phyloP scores from a whole-genome alignment of 495 filamentous ascomycete species.

The Bacidia rubella region DNA sequence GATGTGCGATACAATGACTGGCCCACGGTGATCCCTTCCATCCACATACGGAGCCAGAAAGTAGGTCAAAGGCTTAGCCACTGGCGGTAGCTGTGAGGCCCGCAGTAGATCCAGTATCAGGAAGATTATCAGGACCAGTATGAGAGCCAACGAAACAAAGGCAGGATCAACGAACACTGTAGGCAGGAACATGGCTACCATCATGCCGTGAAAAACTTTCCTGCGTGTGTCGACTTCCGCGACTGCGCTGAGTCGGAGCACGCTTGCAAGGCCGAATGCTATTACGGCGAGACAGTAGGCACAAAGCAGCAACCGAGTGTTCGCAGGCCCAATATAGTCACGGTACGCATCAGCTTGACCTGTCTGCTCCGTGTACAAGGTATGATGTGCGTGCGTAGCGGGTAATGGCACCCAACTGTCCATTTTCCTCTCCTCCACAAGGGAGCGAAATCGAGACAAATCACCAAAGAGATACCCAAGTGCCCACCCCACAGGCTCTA shows the following conservation, averaged over 20 bases:
- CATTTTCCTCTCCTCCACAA: slow-evolving; percentile 49
- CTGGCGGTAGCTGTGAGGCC: slow-evolving; percentile 78
- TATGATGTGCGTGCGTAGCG: slow-evolving; percentile 26
- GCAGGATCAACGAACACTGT: slow-evolving; percentile 72
- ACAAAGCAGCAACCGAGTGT: slow-evolving; percentile 63
- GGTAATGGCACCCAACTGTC: slow-evolving; percentile 68
- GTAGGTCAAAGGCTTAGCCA: slow-evolving; percentile 64
- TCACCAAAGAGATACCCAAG: slow-evolving; percentile 82
- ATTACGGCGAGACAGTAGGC: slow-evolving; percentile 61
- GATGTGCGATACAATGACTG: slow-evolving; percentile 89
- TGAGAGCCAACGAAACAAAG: slow-evolving; percentile 65
- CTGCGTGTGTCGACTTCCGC: slow-evolving; percentile 89
- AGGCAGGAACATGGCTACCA: slow-evolving; percentile 88
- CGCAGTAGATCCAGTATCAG: slow-evolving; percentile 78
- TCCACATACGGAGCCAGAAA: slow-evolving; percentile 93
- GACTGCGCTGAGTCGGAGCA: slow-evolving; percentile 55
- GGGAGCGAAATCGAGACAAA: slow-evolving; percentile 49
- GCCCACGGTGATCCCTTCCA: slow-evolving; percentile 80
- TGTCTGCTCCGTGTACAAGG: slow-evolving; percentile 11
- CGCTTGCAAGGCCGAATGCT: slow-evolving; percentile 52
- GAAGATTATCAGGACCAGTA: slow-evolving; percentile 64
- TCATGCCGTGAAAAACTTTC: slow-evolving; percentile 97
- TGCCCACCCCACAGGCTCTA: slow-evolving; percentile 87
- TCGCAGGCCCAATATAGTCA: slow-evolving; percentile 54
- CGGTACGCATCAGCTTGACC: slow-evolving; percentile 42